Percentiles rank a stretch among this genome's conserved stretches.
These are phyloP conservation scores for Phytophthora europaea DNA, from an alignment of 352 stramenopile genomes.

Conservation along the genomic window DNA sequence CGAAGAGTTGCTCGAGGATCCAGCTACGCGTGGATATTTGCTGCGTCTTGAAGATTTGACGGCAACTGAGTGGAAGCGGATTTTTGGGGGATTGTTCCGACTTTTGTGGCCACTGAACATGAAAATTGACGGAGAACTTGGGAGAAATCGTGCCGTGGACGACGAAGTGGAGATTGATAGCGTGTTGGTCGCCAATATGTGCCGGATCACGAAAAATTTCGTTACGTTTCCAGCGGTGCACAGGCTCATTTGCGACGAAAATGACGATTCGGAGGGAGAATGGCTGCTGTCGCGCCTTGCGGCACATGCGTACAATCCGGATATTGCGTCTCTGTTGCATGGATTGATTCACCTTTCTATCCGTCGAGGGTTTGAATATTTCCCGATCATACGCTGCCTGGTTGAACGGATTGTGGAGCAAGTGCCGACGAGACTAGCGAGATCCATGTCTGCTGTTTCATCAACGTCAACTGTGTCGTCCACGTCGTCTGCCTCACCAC, in stretches of 20 bases:
- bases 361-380: slow-evolving; percentile 49
- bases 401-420: slow-evolving; percentile 62
- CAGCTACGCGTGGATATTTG: slow-evolving; percentile 67
- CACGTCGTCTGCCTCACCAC: slow-evolving; percentile 48
- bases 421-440: slow-evolving; percentile 35
- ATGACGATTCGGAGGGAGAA: slow-evolving; percentile 40
- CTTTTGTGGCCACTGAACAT: slow-evolving; percentile 52
- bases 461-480: slow-evolving; percentile 58
- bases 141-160: background rate
- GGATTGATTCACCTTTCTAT: slow-evolving; percentile 75
- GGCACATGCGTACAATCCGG: slow-evolving; percentile 66
- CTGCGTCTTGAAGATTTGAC: slow-evolving; percentile 76
- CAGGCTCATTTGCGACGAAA: slow-evolving; percentile 56
- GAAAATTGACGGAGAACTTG: slow-evolving; percentile 15
- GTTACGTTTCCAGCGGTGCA: slow-evolving; percentile 75
- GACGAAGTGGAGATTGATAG: slow-evolving; percentile 61
- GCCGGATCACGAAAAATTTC: slow-evolving; percentile 75
- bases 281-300: slow-evolving; percentile 61
- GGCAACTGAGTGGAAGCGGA: slow-evolving; percentile 70
- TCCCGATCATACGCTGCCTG: slow-evolving; percentile 63
- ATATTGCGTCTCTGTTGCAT: slow-evolving; percentile 70
- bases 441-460: slow-evolving; percentile 47
- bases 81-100: slow-evolving; percentile 71
- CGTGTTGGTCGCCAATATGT: slow-evolving; percentile 76
- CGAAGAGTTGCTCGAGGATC: slow-evolving; percentile 36